phyloP scores from a whole-genome alignment of 2,329 filamentous ascomycete genomes.

The Scortechinia acanthostroma region DNA sequence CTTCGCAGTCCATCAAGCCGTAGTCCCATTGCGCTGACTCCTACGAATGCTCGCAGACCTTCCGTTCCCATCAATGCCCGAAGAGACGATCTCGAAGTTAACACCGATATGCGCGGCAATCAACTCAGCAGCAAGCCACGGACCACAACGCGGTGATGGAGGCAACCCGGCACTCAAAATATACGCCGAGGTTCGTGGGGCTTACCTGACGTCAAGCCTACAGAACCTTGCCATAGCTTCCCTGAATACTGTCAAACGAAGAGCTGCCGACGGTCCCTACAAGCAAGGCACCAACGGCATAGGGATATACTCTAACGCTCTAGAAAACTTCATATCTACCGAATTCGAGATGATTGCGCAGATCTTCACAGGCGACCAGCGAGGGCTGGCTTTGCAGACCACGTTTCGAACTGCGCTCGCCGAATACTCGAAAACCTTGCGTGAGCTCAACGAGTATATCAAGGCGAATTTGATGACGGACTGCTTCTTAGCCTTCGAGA shows the following conservation, averaged over 20 bases:
- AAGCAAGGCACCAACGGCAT: slow-evolving; percentile 65
- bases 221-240: slow-evolving; percentile 63
- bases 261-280: slow-evolving; percentile 55
- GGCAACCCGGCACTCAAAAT: slow-evolving; percentile 51
- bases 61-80: slow-evolving; percentile 54
- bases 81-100: slow-evolving; percentile 47
- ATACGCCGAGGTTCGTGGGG: slow-evolving; percentile 60
- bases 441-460: slow-evolving; percentile 65
- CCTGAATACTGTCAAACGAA: slow-evolving; percentile 48
- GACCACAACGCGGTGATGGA: slow-evolving; percentile 21
- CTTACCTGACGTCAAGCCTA: slow-evolving; percentile 56
- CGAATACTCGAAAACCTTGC: slow-evolving; percentile 59
- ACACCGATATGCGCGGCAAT: slow-evolving; percentile 46
- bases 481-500: slow-evolving; percentile 69
- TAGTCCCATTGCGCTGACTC: too few species aligned
- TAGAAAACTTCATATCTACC: slow-evolving; percentile 62
- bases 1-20: too few species aligned
- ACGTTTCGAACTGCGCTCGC: slow-evolving; percentile 54
- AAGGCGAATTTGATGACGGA: slow-evolving; percentile 61
- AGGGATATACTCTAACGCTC: slow-evolving; percentile 55
- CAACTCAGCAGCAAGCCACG: slow-evolving; percentile 38
- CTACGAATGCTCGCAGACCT: background rate
- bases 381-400: slow-evolving; percentile 50
- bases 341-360: slow-evolving; percentile 63
- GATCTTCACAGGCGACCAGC: slow-evolving; percentile 58